Evolutionary conservation across 495 filamentous ascomycete species (phyloP), one percentile per base, ranked within the genome.

Genomic region (Tuber indicum): DNA sequence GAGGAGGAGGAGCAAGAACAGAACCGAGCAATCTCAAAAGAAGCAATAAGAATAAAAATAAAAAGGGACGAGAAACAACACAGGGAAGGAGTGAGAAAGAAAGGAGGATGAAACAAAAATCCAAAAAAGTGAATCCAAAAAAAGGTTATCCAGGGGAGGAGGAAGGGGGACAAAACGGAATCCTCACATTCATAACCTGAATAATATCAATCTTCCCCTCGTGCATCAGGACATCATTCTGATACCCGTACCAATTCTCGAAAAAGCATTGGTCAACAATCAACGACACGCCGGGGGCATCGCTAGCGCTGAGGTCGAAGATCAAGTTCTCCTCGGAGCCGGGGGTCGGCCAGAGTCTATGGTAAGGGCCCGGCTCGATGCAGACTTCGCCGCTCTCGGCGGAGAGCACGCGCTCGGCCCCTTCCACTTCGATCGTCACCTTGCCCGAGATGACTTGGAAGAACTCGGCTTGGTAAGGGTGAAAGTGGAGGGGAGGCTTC

Each of bases 231-330:
- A 87, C 78, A 69, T 86, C 85, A 74, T 88, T 86, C 82, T 87
- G 87, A 73, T 88, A 88, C 36, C 83, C 85, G 77, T 88, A 88
- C 87, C 87, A 89, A 72, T 89, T 89, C 82, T 88, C 85, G 69
- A 89, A 88, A 82, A 89, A 89, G 45, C 86, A 79, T 1, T 81
- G 83, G 82, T 88, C 86, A 5, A 88, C 84, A 75, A 82, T 76
- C 73, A 85, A 87, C 47, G 78, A 47, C 70, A 84, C 79, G 23
- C 74, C 70, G 4, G 85, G 84, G 17, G 78, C 81, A 76, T 81
- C 75, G 3, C 84, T 86, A 19, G 82, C 84, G 43, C 58, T 80
- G 16, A 77, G 79, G 42, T 76, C 74, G 47, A 79, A 77, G 41
- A 75, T 77, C 2, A 76, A 73, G 42, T 76, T 58, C 43, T 75